Evolutionary conservation across 1,284 basidiomycete species (phyloP), one percentile per base, ranked within the genome.

Genomic region (Marasmius oreades): DNA sequence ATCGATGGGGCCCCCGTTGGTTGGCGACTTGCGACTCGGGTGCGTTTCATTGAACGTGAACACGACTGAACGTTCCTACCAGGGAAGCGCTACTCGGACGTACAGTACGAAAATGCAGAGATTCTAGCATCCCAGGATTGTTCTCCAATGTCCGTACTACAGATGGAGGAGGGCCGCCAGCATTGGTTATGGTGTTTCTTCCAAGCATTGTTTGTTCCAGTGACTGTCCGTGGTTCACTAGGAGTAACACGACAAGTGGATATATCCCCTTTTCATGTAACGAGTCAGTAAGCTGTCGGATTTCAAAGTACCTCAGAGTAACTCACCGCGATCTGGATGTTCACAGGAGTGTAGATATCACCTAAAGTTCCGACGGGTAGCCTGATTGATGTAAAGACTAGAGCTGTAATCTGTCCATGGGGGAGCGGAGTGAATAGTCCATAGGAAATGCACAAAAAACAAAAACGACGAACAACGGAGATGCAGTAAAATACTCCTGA

Each of bases 401-500:
- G 48, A 2, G 59, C 58, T 6, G 52, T 28, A 18, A 63, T 31
- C 63, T 64, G n/a, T 42, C 1, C 16, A 7, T 6, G 14, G 2
- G 7, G 39, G n/a, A n/a, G 2, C 1, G 16, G 5, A n/a, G 39
- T 20, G 11, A 16, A n/a, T 5, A 11, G 16, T 16, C 18, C 16
- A 28, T 7, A 20, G 20, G 26, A 7, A 2, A n/a, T 7, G 24
- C n/a, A n/a, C n/a, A 24, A 39, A 3, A 24, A 31, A n/a, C 5
- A 18, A 14, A 16, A n/a, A 44, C 23, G 4, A 61, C 62, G 36
- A 8, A 62, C 64, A 4, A 58, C 60, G 10, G 64, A 63, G 3
- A 66, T 1, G 33, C 64, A 63, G 52, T 66, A 66, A 6, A 65
- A 14, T 14, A 62, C 48, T 7, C 65, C 65, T 5, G 61, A 58